Evolutionary conservation across 805 yeast genomes (phyloP).

Genomic region (Brettanomyces sp.): DNA sequence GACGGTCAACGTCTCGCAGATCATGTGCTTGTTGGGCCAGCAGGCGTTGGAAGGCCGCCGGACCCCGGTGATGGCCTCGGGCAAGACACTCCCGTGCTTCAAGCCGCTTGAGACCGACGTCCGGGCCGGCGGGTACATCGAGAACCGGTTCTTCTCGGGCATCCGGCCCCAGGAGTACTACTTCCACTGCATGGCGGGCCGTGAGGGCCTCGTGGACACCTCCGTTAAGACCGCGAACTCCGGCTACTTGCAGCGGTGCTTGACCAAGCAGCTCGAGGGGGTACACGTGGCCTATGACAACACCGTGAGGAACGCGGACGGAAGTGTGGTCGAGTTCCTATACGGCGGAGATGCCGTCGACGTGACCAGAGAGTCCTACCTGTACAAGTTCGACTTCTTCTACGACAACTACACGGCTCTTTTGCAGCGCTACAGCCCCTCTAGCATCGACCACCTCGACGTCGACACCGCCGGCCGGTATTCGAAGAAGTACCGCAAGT

Average conservation of each 20-base stretch:
- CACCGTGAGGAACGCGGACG: constrained; percentile 92
- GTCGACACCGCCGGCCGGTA: constrained; percentile 75
- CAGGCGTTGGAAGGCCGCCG: constrained; percentile 99
- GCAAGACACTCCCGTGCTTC: constrained; percentile 94
- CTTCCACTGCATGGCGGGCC: constrained; percentile 99
- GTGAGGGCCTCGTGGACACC: constrained; percentile 99
- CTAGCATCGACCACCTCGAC: constrained; percentile 66
- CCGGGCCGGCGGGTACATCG: constrained; percentile 96
- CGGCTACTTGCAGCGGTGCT: constrained; percentile 96
- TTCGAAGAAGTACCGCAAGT: constrained; percentile 73
- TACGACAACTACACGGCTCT: constrained; percentile 82
- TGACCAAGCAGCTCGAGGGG: constrained; percentile 96
- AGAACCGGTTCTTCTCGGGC: constrained; percentile 96
- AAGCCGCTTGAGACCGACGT: constrained; percentile 96
- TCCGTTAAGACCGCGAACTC: constrained; percentile 98
- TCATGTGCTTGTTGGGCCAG: constrained; percentile 98
- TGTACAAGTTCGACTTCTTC: constrained; percentile 91
- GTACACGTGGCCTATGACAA: constrained; percentile 90
- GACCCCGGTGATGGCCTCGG: constrained; percentile 98
- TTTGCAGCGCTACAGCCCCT: constrained; percentile 79
- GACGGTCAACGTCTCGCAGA: constrained; percentile 95
- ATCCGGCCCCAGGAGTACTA: constrained; percentile 97
- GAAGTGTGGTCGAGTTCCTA: constrained; percentile 84
- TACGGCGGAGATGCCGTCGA: constrained; percentile 98
- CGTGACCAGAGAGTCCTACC: constrained; percentile 87